phyloP scores from a whole-genome alignment of 495 filamentous ascomycete genomes.

The Lepidopterella palustris region DNA sequence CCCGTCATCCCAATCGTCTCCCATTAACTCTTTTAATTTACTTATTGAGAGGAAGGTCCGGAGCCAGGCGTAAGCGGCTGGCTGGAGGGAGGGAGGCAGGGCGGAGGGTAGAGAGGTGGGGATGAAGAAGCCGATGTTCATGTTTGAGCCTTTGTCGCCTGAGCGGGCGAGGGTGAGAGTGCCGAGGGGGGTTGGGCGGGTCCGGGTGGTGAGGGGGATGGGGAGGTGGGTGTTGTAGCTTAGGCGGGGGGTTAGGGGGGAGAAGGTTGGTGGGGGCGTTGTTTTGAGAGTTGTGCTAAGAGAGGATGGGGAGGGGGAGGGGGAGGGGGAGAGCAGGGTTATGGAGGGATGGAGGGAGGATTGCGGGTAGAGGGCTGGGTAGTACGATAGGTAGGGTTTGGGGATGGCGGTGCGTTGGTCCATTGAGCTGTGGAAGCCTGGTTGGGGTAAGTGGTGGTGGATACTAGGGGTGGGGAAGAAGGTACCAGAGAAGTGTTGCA shows the following conservation, averaged over 20 bases:
- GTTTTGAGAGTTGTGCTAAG: neutral
- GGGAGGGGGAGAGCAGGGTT: conserved; percentile 20
- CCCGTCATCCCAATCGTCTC: conserved; percentile 27
- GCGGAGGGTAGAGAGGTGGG: conserved; percentile 15
- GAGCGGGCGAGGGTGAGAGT: conserved; percentile 33
- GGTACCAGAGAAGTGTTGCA: conserved; percentile 25
- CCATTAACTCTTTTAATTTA: conserved; percentile 31
- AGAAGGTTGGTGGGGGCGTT: conserved; percentile 9
- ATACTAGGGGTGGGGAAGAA: neutral
- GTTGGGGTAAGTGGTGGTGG: neutral
- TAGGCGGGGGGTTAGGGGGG: neutral
- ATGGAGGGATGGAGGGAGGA: conserved; percentile 12
- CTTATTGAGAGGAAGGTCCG: conserved; percentile 27
- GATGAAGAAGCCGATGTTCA: conserved; percentile 35
- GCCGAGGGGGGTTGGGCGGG: conserved; percentile 23
- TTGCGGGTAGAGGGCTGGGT: conserved; percentile 27
- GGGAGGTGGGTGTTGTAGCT: conserved; percentile 28
- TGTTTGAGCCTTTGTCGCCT: conserved; percentile 36
- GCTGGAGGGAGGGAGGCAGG: neutral
- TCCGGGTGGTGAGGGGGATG: conserved; percentile 15
- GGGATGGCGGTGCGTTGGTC: conserved; percentile 14
- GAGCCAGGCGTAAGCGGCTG: conserved; percentile 33
- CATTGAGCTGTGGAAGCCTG: conserved; percentile 18
- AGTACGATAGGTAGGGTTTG: conserved; percentile 25
- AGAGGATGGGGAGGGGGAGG: neutral